Base-by-base conservation (phyloP, 202 grass and related monocot genomes). In the Setaria italica region DNA sequence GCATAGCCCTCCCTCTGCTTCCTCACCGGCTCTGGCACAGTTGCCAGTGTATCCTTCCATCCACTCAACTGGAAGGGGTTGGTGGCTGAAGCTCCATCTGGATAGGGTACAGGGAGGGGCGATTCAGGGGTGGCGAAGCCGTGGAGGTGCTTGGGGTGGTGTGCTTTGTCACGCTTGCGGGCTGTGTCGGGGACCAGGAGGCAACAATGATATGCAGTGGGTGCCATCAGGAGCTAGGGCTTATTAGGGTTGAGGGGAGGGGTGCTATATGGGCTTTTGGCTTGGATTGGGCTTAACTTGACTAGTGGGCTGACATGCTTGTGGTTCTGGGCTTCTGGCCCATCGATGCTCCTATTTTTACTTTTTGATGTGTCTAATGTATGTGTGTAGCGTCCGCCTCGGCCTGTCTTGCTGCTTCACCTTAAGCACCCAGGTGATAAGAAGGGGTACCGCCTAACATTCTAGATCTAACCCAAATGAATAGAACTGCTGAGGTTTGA, bases 401-500 rank as follows among this genome's bases (percentile, higher is more conserved):
- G 1, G 4, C 60, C 25, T 16, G 32, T 6, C 63, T 37, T 66
- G 17, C 13, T 2, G 2, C 16, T 34, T 37, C 16, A 17, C 34
- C 33, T 39, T 39, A 67, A 62, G 59, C 37, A 39, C 37, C 37
- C 37, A 39, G 37, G 4, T 39, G 37, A 39, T 39, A 39, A 39
- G 37, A 39, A 39, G 37, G 37, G 37, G 37, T 39, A 39, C 37
- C 37, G 37, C 37, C 20, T 0, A 7, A n/a, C 20, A 77, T 21
- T 77, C 54, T 43, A 58, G 1, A 57, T 53, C 10, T 54, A 20
- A 76, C 10, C 19, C 17, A 17, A 12, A 58, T 77, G 11, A 10
- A 57, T 76, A n/a, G 20, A 58, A 16, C 17, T 76, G 17, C 39
- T 76, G 11, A 39, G 74, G 6, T 60, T 77, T 64, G 25, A 77